These are phyloP conservation scores for Ceratocystis albifundus DNA, from an alignment of 2,329 filamentous ascomycete genomes.

Conservation along the genomic window DNA sequence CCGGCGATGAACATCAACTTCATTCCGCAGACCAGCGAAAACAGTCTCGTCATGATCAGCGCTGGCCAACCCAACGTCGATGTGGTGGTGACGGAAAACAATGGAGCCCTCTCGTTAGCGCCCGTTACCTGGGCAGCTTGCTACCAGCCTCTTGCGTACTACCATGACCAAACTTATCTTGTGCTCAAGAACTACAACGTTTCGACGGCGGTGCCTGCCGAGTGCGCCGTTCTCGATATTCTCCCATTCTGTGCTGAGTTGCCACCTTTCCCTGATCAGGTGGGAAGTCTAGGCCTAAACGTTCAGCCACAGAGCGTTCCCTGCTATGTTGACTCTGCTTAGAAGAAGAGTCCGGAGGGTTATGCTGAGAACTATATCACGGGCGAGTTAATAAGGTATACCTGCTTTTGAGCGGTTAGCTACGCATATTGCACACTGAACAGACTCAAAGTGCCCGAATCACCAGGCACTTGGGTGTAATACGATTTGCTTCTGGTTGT, in stretches of 20 bases:
- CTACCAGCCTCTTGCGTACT: constrained; percentile 35
- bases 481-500: neutral
- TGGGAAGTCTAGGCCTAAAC: neutral
- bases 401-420: neutral
- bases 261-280: constrained; percentile 28
- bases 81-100: constrained; percentile 31
- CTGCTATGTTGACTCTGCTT: constrained; percentile 21
- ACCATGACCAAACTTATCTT: constrained; percentile 29
- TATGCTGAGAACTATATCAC: constrained; percentile 4
- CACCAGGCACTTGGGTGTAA: neutral
- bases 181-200: constrained; percentile 24
- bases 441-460: neutral
- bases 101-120: constrained; percentile 28
- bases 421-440: neutral
- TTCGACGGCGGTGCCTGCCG: constrained; percentile 29
- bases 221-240: constrained; percentile 35
- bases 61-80: constrained; percentile 29
- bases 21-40: constrained; percentile 25
- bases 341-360: constrained; percentile 13
- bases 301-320: neutral
- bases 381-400: neutral
- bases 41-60: constrained; percentile 30
- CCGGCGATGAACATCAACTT: constrained; percentile 33
- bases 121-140: constrained; percentile 36
- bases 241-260: constrained; percentile 36